Evolutionary conservation across 352 stramenopile species (phyloP), one percentile per base, ranked within the genome.

Genomic region (Phytopythium montanum): DNA sequence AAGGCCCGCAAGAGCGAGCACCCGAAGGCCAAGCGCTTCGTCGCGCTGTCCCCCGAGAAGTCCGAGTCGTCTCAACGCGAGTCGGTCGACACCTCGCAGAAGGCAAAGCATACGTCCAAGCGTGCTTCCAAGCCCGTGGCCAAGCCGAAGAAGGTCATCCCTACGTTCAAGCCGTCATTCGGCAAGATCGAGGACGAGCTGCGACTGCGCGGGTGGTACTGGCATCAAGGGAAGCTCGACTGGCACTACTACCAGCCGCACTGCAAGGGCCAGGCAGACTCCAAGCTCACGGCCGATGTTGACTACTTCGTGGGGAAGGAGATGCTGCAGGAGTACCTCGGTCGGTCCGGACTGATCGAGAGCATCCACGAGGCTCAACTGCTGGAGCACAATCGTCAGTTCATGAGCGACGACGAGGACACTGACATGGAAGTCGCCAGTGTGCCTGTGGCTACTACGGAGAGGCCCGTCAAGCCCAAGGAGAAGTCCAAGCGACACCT

Each of bases 171-270:
- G 51, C 70, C 73, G 54, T 73, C 65, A 16, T 83, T 79, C 44
- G 83, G 83, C 28, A 88, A 77, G 48, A 55, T 90, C 29, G 83
- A 93, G 60, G 52, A 28, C 5, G 83, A 88, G 41, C 54, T 93
- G 4, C 69, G 67, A 21, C 54, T 31, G 28, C 77, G 75, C 31
- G 83, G 83, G 23, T 93, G 83, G 83, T 88, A 75, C 62, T 93
- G 81, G 81, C 83, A 77, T 34, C 29, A 33, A 19, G 52, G 57
- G 21, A 60, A 48, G 19, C 65, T 75, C 9, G 70, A 70, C n/a
- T 91, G 62, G 58, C 64, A 64, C 6, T 93, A 89, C 63, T 90
- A 73, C 58, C 66, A 78, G 57, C 81, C 83, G 19, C 61, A 82
- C 29, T 84, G 70, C 54, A 61, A 74, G 54, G 61, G 44, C 21